Conservation (phyloP, 75 land plant species). For the Cunninghamia lanceolata region DNA sequence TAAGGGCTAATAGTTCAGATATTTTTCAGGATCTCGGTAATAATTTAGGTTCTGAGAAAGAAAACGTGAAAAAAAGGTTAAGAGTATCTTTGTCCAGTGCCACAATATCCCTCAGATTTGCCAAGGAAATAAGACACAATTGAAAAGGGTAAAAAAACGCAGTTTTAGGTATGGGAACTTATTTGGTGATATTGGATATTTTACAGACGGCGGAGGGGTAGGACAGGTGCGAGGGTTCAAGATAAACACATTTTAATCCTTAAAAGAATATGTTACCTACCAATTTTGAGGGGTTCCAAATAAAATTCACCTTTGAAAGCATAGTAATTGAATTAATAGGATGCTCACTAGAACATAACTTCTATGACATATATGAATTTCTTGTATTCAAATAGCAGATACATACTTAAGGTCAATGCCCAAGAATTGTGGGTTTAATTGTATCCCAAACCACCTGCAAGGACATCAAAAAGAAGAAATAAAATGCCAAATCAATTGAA, state of each 20-base stretch:
- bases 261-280: background rate
- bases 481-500: background rate
- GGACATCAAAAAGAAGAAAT: background rate
- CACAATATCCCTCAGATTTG: no score
- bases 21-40: no score
- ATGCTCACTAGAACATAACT: background rate
- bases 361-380: background rate
- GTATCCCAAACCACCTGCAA: slow-evolving; percentile 74
- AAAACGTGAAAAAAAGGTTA: no score
- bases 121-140: no score
- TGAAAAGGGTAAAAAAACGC: no score
- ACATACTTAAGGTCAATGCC: slow-evolving; percentile 79
- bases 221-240: background rate
- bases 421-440: slow-evolving; percentile 64
- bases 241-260: background rate
- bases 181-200: no score
- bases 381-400: background rate
- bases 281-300: background rate
- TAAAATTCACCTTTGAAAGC: background rate
- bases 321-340: background rate
- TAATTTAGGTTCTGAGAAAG: no score
- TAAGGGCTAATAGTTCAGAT: no score
- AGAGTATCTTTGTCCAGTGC: no score
- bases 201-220: no score
- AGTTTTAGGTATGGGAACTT: no score